Conservation (phyloP, 164 flowering plant genomes). For the Warburgia ugandensis region DNA sequence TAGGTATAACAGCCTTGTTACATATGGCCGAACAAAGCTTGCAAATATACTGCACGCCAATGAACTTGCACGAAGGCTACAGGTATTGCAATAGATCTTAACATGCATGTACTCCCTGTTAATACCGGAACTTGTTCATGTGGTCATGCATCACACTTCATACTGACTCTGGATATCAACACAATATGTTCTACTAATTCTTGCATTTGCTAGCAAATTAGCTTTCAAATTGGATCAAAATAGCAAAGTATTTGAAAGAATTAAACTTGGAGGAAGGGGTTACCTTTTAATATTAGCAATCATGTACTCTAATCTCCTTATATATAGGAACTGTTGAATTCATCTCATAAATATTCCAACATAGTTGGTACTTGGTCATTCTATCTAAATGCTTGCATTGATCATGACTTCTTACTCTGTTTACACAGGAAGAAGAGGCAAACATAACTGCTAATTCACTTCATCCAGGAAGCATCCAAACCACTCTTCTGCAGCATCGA, state of each 20-base stretch:
- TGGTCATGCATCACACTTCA: no score
- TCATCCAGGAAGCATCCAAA: slow-evolving; percentile 44
- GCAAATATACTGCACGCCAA: slow-evolving; percentile 75
- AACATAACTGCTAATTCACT: slow-evolving; percentile 43
- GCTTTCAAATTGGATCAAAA: no score
- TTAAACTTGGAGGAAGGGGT: no score
- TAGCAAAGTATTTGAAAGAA: no score
- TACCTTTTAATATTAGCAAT: not conserved
- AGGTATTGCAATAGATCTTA: slow-evolving; percentile 48
- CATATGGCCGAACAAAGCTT: slow-evolving; percentile 80
- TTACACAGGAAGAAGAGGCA: slow-evolving; percentile 53
- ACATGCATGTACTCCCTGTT: not conserved
- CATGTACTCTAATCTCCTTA: not conserved
- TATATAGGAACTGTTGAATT: no score
- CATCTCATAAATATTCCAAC: not conserved
- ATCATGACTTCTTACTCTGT: not conserved
- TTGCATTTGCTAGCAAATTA: no score
- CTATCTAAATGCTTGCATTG: not conserved
- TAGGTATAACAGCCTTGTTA: slow-evolving; percentile 36
- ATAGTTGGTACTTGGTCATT: not conserved
- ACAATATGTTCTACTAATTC: no score
- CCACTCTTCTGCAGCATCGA: slow-evolving; percentile 36
- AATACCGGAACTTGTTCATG: not conserved
- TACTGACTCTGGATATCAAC: no score
- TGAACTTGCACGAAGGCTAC: slow-evolving; percentile 51